A percentile compares a stretch with the other conserved stretches of the same genome.
Conservation (phyloP, 2,329 filamentous ascomycete genomes). For the Pseudogymnoascus sp. region DNA sequence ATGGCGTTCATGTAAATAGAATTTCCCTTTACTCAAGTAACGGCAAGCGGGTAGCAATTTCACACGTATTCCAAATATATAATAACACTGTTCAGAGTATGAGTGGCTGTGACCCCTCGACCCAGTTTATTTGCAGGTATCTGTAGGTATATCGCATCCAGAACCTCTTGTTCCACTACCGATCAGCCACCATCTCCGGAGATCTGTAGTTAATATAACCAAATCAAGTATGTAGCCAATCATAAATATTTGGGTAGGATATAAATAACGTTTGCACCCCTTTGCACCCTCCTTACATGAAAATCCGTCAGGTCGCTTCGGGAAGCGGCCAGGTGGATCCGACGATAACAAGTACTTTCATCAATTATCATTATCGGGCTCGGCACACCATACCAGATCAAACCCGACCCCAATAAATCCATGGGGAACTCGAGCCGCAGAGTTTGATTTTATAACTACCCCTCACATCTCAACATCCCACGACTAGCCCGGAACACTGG, state of each 20-base stretch:
- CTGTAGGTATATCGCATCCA: neutral
- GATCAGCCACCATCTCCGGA: neutral
- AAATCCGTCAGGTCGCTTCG: constrained; percentile 32
- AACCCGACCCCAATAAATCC: neutral
- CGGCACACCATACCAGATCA: constrained; percentile 5
- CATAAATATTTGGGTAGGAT: neutral
- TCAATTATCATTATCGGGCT: constrained; percentile 9
- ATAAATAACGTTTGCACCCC: neutral
- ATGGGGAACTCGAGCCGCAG: neutral
- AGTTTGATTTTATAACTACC: constrained; percentile 9
- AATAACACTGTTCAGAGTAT: neutral
- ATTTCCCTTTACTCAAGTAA: constrained; percentile 5
- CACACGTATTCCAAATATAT: neutral
- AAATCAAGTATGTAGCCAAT: constrained; percentile 2
- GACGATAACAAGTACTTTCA: constrained; percentile 9
- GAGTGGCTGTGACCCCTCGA: neutral
- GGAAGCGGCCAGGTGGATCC: constrained; percentile 30
- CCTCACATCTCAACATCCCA: constrained; percentile 5
- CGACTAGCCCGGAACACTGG: constrained; percentile 5
- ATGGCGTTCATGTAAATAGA: constrained; percentile 2
- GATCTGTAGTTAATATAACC: neutral
- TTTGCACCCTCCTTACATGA: neutral
- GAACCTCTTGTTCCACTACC: neutral
- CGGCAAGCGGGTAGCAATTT: neutral
- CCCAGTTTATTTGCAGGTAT: neutral